Evolutionary conservation across 148 eudicot species (phyloP).

Genomic region (Selenicereus undatus): DNA sequence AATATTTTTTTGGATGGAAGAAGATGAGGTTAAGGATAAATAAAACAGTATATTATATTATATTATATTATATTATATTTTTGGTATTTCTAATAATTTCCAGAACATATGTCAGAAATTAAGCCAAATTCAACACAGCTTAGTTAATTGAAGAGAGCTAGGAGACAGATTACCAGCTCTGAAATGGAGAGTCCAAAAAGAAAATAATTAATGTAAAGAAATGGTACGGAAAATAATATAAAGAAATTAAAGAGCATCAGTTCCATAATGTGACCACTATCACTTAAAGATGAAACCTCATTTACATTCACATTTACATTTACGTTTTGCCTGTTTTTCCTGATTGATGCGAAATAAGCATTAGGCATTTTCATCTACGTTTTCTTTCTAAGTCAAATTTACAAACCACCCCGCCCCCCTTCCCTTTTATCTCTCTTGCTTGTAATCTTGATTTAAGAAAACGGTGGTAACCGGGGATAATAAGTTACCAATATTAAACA

Average conservation of each 20-base stretch:
- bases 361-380: background rate
- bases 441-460: no score
- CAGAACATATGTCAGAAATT: no score
- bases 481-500: background rate
- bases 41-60: no score
- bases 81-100: no score
- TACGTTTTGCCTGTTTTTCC: slow-evolving; percentile 20
- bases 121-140: no score
- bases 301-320: background rate
- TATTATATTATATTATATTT: no score
- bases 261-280: slow-evolving; percentile 27
- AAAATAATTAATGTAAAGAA: background rate
- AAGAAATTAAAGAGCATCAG: slow-evolving; percentile 24
- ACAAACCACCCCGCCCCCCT: background rate
- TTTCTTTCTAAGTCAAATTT: slow-evolving; percentile 13
- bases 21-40: no score
- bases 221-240: slow-evolving; percentile 22
- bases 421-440: background rate
- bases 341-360: slow-evolving; percentile 3
- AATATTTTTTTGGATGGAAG: no score
- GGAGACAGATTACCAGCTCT: no score
- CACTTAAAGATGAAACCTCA: slow-evolving; percentile 17
- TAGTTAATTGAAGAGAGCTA: no score
- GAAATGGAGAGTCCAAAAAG: no score
- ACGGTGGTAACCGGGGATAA: background rate